phyloP scores from a whole-genome alignment of 225 moss, liverwort and hornwort genomes.

The Climacium dendroides region DNA sequence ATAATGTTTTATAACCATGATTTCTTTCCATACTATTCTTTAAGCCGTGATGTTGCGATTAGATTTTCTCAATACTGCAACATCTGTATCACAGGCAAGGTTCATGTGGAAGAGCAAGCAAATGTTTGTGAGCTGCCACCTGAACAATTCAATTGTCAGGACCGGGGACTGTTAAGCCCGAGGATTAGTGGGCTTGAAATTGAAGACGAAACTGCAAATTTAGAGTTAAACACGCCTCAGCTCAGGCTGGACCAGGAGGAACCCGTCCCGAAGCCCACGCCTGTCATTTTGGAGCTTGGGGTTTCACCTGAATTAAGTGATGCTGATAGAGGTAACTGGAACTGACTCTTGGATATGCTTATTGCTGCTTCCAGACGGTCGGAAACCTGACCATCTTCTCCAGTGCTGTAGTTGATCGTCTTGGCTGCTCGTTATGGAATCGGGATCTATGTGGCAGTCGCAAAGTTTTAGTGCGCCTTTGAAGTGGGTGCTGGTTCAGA shows the following conservation, averaged over 20 bases:
- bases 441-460: background rate
- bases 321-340: constrained; percentile 16
- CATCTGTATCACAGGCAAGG: constrained; percentile 2
- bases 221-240: background rate
- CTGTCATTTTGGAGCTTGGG: constrained; percentile 25
- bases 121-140: background rate
- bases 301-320: constrained; percentile 18
- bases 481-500: background rate
- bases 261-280: background rate
- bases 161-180: constrained; percentile 1
- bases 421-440: background rate
- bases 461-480: background rate
- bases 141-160: background rate
- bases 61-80: background rate
- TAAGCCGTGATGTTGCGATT: background rate
- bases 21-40: background rate
- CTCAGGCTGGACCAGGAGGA: constrained; percentile 1
- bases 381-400: background rate
- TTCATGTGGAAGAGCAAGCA: constrained; percentile 5
- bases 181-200: background rate
- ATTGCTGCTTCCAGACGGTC: background rate
- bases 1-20: background rate
- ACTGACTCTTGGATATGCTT: background rate
- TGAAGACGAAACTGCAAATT: background rate
- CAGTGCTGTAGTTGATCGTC: background rate